phyloP scores from a whole-genome alignment of 768 basidiomycete species.

The Austroboletus eburneus region DNA sequence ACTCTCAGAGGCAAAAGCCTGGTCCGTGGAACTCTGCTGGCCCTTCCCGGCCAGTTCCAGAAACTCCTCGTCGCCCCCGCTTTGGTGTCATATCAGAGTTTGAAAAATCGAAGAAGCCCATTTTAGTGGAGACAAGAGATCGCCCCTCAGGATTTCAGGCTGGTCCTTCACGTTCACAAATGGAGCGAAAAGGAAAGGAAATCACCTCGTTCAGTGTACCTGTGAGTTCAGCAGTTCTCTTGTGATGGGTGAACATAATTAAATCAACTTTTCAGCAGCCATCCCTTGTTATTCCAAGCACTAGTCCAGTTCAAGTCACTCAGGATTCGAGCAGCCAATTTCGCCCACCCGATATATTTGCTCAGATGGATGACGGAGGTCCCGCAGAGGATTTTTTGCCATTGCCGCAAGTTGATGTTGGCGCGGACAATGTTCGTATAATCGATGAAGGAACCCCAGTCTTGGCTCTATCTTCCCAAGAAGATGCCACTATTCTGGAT shows the following conservation, averaged over 20 bases:
- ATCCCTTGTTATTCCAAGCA: slow-evolving; percentile 19
- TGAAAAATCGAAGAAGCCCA: slow-evolving; percentile 17
- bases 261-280: slow-evolving; percentile 1
- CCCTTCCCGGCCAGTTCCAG: slow-evolving; percentile 27
- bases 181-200: slow-evolving; percentile 18
- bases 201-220: background rate
- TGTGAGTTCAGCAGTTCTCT: slow-evolving; percentile 1
- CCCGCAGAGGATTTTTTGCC: slow-evolving; percentile 11
- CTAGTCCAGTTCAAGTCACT: slow-evolving; percentile 25
- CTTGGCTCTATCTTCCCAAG: slow-evolving; percentile 22
- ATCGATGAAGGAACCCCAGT: slow-evolving; percentile 21
- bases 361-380: slow-evolving; percentile 10
- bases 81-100: slow-evolving; percentile 28
- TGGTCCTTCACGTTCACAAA: slow-evolving; percentile 18
- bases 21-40: slow-evolving; percentile 23
- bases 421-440: slow-evolving; percentile 36
- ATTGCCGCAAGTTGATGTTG: slow-evolving; percentile 13
- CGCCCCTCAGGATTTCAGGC: slow-evolving; percentile 27
- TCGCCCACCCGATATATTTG: slow-evolving; percentile 21
- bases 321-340: slow-evolving; percentile 4
- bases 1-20: slow-evolving; percentile 39
- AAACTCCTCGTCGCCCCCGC: slow-evolving; percentile 38
- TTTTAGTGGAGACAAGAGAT: slow-evolving; percentile 13
- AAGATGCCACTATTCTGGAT: slow-evolving; percentile 31
- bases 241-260: background rate